Conservation (phyloP, 2,329 filamentous ascomycete genomes). For the Alternaria sp. region DNA sequence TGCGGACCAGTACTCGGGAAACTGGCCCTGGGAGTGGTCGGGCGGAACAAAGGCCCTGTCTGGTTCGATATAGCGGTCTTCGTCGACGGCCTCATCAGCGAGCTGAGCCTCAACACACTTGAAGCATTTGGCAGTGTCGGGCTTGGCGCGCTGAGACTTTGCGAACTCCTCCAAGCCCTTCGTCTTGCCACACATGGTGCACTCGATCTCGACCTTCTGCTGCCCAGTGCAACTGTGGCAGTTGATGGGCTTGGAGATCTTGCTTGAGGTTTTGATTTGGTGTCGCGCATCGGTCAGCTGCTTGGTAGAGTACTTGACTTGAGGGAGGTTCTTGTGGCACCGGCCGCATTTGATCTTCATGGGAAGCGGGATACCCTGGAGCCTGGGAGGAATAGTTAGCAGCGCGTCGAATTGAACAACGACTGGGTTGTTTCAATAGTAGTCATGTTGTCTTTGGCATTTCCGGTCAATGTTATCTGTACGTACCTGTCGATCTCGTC, state of each 20-base stretch:
- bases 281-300: slow-evolving; percentile 50
- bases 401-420: not conserved
- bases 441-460: not conserved
- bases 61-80: slow-evolving; percentile 40
- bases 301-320: slow-evolving; percentile 54
- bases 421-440: not conserved
- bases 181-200: slow-evolving; percentile 54
- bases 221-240: slow-evolving; percentile 56
- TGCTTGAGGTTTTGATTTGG: slow-evolving; percentile 15
- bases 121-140: slow-evolving; percentile 50
- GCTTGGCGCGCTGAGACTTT: slow-evolving; percentile 56
- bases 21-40: slow-evolving; percentile 17
- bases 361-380: slow-evolving; percentile 29
- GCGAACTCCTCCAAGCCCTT: slow-evolving; percentile 59
- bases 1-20: slow-evolving; percentile 31
- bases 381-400: slow-evolving; percentile 10
- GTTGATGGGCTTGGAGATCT: slow-evolving; percentile 36
- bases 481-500: slow-evolving; percentile 21
- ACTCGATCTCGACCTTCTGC: slow-evolving; percentile 56
- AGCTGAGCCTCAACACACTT: slow-evolving; percentile 39
- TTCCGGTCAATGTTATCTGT: not conserved
- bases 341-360: slow-evolving; percentile 53
- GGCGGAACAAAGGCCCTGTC: slow-evolving; percentile 26
- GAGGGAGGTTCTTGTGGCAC: slow-evolving; percentile 52
- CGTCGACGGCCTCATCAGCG: slow-evolving; percentile 29